Evolutionary conservation across 164 flowering plant genomes (phyloP).

Genomic region (Tetracentron sinense): DNA sequence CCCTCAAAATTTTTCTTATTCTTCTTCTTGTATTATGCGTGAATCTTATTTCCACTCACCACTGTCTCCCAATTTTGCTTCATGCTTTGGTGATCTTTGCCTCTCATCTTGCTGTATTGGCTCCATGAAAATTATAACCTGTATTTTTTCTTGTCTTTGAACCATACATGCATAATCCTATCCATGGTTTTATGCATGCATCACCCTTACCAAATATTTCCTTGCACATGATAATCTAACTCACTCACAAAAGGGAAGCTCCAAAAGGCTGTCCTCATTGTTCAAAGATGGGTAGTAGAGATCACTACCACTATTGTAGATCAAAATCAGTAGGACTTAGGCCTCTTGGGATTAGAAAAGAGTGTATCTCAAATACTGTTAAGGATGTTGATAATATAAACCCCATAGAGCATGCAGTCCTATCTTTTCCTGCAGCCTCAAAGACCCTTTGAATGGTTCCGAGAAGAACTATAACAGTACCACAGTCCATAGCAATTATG

Average conservation of each 20-base stretch:
- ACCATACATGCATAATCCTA: no score
- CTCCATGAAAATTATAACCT: no score
- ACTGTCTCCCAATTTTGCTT: no score
- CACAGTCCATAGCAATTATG: conserved; percentile 74
- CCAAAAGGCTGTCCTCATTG: conserved; percentile 46
- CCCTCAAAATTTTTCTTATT: no score
- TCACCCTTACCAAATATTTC: no score
- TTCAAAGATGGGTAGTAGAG: conserved; percentile 68
- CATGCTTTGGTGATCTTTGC: no score
- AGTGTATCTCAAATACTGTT: conserved; percentile 65
- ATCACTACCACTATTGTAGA: conserved; percentile 95
- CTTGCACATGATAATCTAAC: conserved; percentile 79
- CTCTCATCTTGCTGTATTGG: no score
- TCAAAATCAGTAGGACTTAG: conserved; percentile 64
- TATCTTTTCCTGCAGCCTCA: conserved; percentile 54
- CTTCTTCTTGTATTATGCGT: no score
- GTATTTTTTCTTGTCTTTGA: no score
- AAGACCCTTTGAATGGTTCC: conserved; percentile 40
- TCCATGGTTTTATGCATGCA: no score
- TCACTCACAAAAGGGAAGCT: conserved; percentile 58
- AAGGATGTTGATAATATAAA: conserved; percentile 77
- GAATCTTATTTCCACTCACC: no score
- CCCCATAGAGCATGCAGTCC: conserved; percentile 61
- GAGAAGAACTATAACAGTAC: conserved; percentile 32
- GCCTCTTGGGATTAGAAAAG: conserved; percentile 53